phyloP scores from a whole-genome alignment of 106 monocot species.

The Chionographis japonica region DNA sequence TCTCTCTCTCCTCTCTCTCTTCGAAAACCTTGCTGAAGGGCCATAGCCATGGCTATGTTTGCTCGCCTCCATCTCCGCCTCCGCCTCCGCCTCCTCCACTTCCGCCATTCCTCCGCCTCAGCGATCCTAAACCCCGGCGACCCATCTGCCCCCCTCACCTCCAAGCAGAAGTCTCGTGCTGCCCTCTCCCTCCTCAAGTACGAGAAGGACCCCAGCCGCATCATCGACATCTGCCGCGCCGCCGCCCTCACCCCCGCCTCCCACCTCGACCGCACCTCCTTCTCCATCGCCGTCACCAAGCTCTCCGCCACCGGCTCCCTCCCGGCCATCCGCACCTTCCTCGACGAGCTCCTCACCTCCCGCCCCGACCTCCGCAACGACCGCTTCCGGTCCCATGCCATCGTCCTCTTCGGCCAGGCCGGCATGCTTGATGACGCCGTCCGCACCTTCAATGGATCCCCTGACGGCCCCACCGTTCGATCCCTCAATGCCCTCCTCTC shows the following conservation, averaged over 20 bases:
- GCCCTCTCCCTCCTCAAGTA: conserved; percentile 70
- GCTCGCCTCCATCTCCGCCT: conserved; percentile 14
- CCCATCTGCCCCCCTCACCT: conserved; percentile 42
- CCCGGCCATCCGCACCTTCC: conserved; percentile 36
- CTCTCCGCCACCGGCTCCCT: conserved; percentile 43
- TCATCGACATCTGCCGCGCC: conserved; percentile 58
- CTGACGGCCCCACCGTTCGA: conserved; percentile 13
- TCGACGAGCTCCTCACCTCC: conserved; percentile 18
- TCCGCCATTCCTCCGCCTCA: conserved; percentile 27
- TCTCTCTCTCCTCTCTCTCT: too few relatives aligned
- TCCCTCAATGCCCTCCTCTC: conserved; percentile 83
- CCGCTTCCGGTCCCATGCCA: conserved; percentile 44
- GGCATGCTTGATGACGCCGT: conserved; percentile 67
- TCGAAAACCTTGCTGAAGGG: too few relatives aligned
- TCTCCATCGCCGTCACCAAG: conserved; percentile 51
- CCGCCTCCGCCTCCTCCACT: conserved; percentile 8
- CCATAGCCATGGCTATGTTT: too few relatives aligned
- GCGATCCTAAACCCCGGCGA: conserved; percentile 60
- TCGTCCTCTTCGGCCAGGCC: conserved; percentile 77
- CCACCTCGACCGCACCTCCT: conserved; percentile 60
- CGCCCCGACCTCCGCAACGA: conserved; percentile 13
- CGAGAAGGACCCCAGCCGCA: conserved; percentile 41
- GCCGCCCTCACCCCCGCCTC: conserved; percentile 46
- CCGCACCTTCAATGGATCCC: conserved; percentile 27
- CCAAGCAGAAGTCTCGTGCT: conserved; percentile 59